Base-by-base conservation (phyloP, 139 green algal species). In the Coccomyxa sp. region DNA sequence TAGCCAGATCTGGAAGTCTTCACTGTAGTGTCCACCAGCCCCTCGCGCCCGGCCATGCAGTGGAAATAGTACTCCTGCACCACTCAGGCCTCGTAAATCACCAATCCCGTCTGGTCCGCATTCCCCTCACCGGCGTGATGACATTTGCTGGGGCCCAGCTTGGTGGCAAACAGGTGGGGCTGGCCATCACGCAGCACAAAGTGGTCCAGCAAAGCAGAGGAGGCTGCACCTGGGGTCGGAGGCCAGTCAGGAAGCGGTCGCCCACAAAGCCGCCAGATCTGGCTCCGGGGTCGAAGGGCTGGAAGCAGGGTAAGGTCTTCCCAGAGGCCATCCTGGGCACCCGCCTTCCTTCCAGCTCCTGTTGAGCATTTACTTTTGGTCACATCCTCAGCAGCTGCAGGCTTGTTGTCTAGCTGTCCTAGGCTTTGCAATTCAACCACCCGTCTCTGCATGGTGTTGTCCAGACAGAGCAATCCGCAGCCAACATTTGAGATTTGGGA, bases 41-140 rank as follows among this genome's bases (percentile, higher is more conserved):
- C 96, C 81, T 99, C 96, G 2, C 96, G 86, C 8, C 96, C 96
- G 0, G 96, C 96, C 96, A 99, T 99, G 88, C 96, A 99, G 83
- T 99, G 96, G 83, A 99, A 99, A 86, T 98, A 99, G 81, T 98
- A 99, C 85, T 99, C 96, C 85, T 98, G 94, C 8, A 78, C 74
- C 89, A 75, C 8, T 64, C 18, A 8, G n/a, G n/a, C n/a, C n/a
- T n/a, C n/a, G n/a, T n/a, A n/a, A n/a, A n/a, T n/a, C n/a, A n/a
- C n/a, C n/a, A n/a, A n/a, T n/a, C n/a, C n/a, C n/a, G n/a, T n/a
- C n/a, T n/a, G n/a, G n/a, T n/a, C n/a, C n/a, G n/a, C n/a, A n/a
- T n/a, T n/a, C n/a, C n/a, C n/a, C n/a, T n/a, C n/a, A n/a, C n/a
- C n/a, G n/a, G n/a, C n/a, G n/a, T n/a, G n/a, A n/a, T n/a, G n/a